These are phyloP conservation scores for Phytophthora parvispora DNA, from an alignment of 352 stramenopile species.

Conservation along the genomic window DNA sequence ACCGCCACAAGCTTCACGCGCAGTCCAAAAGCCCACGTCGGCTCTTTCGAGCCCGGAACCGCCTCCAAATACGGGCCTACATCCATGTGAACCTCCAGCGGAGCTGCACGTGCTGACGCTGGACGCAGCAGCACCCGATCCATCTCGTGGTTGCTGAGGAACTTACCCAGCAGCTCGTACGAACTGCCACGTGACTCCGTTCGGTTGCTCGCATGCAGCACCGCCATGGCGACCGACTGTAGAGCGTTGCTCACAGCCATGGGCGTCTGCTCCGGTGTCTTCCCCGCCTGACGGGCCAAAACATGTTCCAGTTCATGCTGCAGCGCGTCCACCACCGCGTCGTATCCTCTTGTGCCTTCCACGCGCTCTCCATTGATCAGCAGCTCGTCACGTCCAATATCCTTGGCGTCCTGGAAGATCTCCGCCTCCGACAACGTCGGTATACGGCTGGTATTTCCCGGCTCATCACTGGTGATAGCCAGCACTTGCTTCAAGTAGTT, in stretches of 20 bases:
- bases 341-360: conserved; percentile 65
- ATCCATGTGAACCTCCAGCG: conserved; percentile 65
- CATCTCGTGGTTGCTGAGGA: conserved; percentile 64
- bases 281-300: conserved; percentile 35
- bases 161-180: conserved; percentile 74
- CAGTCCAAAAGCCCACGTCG: conserved; percentile 69
- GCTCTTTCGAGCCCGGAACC: conserved; percentile 13
- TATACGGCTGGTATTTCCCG: conserved; percentile 4
- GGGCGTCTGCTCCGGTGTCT: conserved; percentile 34
- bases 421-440: conserved; percentile 59
- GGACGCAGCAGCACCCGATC: conserved; percentile 75
- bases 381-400: conserved; percentile 82
- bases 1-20: conserved; percentile 58
- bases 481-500: conserved; percentile 57
- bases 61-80: conserved; percentile 61
- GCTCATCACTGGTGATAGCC: conserved; percentile 13
- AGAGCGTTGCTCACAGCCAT: conserved; percentile 47
- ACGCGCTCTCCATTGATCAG: conserved; percentile 68
- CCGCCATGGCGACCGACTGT: conserved; percentile 33
- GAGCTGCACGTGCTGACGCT: conserved; percentile 64
- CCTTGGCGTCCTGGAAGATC: conserved; percentile 83
- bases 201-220: conserved; percentile 75
- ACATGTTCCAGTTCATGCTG: conserved; percentile 54
- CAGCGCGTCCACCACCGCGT: conserved; percentile 59
- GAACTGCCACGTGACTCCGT: conserved; percentile 81